Evolutionary conservation across 1,284 basidiomycete genomes (phyloP).

Genomic region (Leccinum brunneo-olivaceum): DNA sequence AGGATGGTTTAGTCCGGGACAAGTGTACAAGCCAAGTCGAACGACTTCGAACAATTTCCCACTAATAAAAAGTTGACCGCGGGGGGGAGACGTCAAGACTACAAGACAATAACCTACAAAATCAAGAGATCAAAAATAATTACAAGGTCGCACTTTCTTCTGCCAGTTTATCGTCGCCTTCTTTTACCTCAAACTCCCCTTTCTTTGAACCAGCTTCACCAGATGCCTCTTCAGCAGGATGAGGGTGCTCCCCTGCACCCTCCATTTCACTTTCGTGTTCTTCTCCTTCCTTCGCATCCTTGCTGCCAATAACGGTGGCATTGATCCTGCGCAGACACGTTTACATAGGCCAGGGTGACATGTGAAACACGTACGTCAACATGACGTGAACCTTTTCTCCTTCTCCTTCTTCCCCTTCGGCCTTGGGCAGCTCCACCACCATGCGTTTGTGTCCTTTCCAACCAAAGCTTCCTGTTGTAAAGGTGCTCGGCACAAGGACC

Average conservation of each 20-base stretch:
- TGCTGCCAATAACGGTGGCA: slow-evolving; percentile 71
- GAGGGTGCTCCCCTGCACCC: slow-evolving; percentile 15
- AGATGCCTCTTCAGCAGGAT: slow-evolving; percentile 10
- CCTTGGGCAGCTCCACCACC: slow-evolving; percentile 52
- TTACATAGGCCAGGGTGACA: background rate
- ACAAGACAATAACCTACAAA: too few species aligned
- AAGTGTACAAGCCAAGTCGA: too few species aligned
- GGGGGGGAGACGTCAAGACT: too few species aligned
- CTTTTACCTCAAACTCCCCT: slow-evolving; percentile 13
- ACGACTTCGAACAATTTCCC: too few species aligned
- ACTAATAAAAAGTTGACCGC: too few species aligned
- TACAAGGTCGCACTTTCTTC: slow-evolving; percentile 18
- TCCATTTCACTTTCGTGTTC: slow-evolving; percentile 23
- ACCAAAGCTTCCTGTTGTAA: slow-evolving; percentile 70
- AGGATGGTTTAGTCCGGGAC: too few species aligned
- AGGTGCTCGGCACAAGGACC: slow-evolving; percentile 50
- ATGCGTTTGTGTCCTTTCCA: slow-evolving; percentile 74
- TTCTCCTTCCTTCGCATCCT: slow-evolving; percentile 41
- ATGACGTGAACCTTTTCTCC: slow-evolving; percentile 64
- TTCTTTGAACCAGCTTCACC: slow-evolving; percentile 15
- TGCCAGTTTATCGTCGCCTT: slow-evolving; percentile 14
- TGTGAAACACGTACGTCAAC: slow-evolving; percentile 50
- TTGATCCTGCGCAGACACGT: slow-evolving; percentile 48
- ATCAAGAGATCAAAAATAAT: slow-evolving; percentile 7
- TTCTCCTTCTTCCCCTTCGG: slow-evolving; percentile 40